Conservation (phyloP, 441 rosid genomes). For the Erysimum pusillum region DNA sequence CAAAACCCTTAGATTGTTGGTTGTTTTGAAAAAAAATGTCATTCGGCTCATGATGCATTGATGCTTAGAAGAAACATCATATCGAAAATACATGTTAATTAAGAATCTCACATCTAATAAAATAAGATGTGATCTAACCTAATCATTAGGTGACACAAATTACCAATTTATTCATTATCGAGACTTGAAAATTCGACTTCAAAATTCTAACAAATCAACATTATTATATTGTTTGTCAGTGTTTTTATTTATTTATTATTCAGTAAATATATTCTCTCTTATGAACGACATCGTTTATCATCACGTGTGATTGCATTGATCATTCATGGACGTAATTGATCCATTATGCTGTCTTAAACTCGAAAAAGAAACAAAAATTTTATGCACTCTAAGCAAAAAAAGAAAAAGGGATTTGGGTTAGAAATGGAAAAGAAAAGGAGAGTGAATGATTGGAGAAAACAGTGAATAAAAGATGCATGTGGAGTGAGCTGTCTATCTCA, state of each 20-base stretch:
- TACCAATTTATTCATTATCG: not conserved
- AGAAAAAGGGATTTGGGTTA: conserved; percentile 8
- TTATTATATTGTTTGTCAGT: not conserved
- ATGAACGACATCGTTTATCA: not conserved
- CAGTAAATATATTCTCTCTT: not conserved
- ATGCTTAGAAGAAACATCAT: not conserved
- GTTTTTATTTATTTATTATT: no score
- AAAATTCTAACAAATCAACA: not conserved
- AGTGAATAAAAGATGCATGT: conserved; percentile 56
- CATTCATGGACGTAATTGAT: conserved; percentile 31
- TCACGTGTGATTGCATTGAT: conserved; percentile 11
- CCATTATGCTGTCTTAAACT: not conserved
- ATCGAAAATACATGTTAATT: not conserved
- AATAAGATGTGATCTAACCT: not conserved
- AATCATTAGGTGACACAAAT: not conserved
- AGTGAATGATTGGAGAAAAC: conserved; percentile 46
- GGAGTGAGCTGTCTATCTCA: conserved; percentile 73
- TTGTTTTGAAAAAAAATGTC: not conserved
- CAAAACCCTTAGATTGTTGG: not conserved
- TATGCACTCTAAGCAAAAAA: conserved; percentile 5
- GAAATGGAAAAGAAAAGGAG: conserved; percentile 36
- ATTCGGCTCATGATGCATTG: not conserved
- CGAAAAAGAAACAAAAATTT: conserved; percentile 6
- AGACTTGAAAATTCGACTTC: not conserved
- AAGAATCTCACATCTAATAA: not conserved